Evolutionary conservation across 306 rosid genomes (phyloP).

Genomic region (Quercus aquifolioides): DNA sequence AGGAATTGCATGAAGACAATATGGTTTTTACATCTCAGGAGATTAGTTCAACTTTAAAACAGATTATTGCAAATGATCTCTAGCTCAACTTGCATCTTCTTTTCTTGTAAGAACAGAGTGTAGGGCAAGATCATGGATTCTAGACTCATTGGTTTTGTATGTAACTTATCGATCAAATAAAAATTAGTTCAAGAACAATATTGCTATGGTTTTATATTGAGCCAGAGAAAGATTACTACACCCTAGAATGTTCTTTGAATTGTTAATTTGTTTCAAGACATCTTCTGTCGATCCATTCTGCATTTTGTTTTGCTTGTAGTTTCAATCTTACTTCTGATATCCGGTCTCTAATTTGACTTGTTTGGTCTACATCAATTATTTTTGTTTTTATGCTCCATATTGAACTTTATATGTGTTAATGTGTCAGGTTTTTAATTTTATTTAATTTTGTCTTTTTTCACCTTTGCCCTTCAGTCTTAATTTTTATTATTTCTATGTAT

Average conservation of each 20-base stretch:
- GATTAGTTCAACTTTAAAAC: no score
- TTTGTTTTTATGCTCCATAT: neutral
- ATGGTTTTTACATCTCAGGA: no score
- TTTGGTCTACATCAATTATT: neutral
- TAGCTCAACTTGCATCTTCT: neutral
- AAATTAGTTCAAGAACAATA: neutral
- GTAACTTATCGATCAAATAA: neutral
- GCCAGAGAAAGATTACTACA: neutral
- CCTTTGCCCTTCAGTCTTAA: constrained; percentile 18
- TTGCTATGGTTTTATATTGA: neutral
- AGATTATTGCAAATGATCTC: no score
- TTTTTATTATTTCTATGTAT: constrained; percentile 34
- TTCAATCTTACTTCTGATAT: neutral
- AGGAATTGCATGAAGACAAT: no score
- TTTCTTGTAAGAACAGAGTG: neutral
- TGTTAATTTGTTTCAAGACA: neutral
- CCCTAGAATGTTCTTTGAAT: neutral
- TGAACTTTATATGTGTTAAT: neutral
- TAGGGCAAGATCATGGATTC: neutral
- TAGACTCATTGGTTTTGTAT: neutral
- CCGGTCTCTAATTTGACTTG: neutral
- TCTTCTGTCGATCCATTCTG: neutral
- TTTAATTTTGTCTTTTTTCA: neutral
- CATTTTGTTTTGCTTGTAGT: neutral
- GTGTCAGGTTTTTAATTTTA: neutral